phyloP scores from a whole-genome alignment of 139 green algal species.

The Zygnema circumcarinatum region DNA sequence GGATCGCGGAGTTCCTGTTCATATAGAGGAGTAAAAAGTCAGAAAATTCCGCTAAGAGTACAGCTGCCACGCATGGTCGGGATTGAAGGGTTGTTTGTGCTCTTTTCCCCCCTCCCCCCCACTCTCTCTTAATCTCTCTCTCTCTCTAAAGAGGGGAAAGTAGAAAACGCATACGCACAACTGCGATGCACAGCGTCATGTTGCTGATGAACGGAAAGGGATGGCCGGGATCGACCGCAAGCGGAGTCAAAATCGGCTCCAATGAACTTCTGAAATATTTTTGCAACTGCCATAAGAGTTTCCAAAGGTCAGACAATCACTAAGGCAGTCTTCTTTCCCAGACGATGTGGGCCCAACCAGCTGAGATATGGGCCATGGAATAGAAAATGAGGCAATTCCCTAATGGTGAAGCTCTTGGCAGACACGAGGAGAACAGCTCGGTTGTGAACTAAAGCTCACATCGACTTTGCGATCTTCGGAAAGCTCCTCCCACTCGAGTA shows the following conservation, averaged over 20 bases:
- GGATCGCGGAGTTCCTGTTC: conserved; percentile 48
- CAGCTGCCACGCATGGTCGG: neutral
- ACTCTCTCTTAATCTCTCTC: no score
- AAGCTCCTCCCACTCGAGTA: conserved; percentile 56
- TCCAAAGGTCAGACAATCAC: neutral
- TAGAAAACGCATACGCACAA: conserved; percentile 41
- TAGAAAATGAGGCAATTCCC: no score
- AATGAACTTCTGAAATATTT: conserved; percentile 64
- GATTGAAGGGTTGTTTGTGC: no score
- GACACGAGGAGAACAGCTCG: no score
- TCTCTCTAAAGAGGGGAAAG: neutral
- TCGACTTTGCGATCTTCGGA: conserved; percentile 16
- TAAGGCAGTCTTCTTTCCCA: no score
- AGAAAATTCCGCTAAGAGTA: neutral
- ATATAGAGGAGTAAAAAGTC: no score
- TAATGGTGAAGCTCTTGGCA: no score
- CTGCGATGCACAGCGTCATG: conserved; percentile 65
- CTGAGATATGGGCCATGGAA: neutral
- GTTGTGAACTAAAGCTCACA: no score
- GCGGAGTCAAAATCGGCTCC: conserved; percentile 69
- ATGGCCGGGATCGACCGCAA: conserved; percentile 70
- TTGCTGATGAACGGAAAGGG: conserved; percentile 70
- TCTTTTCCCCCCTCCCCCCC: no score
- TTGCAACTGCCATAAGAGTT: conserved; percentile 31
- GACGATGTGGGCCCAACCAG: no score